Evolutionary conservation across 306 rosid genomes (phyloP).

Genomic region (Gastrolobium villosum): DNA sequence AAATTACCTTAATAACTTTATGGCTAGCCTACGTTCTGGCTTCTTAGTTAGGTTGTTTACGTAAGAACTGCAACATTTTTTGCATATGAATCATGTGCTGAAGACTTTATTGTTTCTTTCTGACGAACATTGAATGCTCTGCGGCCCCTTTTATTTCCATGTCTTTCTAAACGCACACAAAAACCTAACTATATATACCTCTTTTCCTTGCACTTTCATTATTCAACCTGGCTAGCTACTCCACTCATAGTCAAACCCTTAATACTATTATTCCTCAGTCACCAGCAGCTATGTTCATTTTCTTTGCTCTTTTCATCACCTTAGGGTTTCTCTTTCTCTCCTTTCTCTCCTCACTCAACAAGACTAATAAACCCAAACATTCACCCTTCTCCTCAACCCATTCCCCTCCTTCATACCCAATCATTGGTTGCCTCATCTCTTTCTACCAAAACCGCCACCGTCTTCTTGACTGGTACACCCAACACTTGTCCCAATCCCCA

Average conservation of each 20-base stretch:
- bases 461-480: constrained; percentile 77
- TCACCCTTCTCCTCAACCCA: not conserved
- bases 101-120: not conserved
- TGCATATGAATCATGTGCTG: not conserved
- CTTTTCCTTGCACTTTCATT: not conserved
- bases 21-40: no score
- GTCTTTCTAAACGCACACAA: not conserved
- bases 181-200: not conserved
- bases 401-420: constrained; percentile 69
- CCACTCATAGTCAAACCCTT: not conserved
- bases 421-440: constrained; percentile 71
- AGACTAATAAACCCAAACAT: no score
- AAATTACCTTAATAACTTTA: no score
- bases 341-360: constrained; percentile 7
- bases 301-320: constrained; percentile 38
- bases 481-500: constrained; percentile 63
- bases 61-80: not conserved
- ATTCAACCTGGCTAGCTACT: not conserved
- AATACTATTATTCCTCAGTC: not conserved
- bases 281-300: constrained; percentile 43
- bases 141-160: not conserved
- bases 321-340: constrained; percentile 44
- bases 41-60: no score
- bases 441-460: constrained; percentile 69
- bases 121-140: not conserved